These are phyloP conservation scores for Acanthochlamys bracteata DNA, from an alignment of 106 monocot species.

Conservation along the genomic window DNA sequence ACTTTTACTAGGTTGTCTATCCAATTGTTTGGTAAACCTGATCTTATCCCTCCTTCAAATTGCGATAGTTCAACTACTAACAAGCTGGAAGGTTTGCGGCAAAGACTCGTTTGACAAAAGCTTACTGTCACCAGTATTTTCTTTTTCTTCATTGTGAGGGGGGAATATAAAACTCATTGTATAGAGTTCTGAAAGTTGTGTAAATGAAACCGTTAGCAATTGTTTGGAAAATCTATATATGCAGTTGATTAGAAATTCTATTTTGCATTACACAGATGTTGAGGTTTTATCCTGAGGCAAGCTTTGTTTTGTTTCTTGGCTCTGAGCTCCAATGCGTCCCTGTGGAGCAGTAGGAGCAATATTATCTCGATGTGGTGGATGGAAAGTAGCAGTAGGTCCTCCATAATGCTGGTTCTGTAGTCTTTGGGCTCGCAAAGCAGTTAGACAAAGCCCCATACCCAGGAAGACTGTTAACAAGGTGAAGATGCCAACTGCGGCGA, in stretches of 20 bases:
- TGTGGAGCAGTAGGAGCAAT: conserved; percentile 3
- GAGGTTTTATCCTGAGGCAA: not conserved
- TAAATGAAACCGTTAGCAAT: not conserved
- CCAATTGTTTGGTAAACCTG: conserved; percentile 26
- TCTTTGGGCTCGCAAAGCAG: conserved; percentile 45
- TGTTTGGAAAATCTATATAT: not conserved
- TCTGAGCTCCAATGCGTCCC: not conserved
- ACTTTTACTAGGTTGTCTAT: conserved; percentile 8
- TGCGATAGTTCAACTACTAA: conserved; percentile 36
- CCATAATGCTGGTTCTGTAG: conserved; percentile 14
- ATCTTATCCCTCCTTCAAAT: conserved; percentile 14
- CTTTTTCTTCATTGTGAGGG: not conserved
- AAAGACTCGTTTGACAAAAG: conserved; percentile 12
- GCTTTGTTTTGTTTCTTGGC: conserved; percentile 3
- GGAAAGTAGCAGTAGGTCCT: not conserved
- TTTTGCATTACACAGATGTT: conserved; percentile 1
- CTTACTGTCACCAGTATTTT: conserved; percentile 5
- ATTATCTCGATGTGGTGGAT: not conserved
- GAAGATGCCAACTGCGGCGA: conserved; percentile 68
- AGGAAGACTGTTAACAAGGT: conserved; percentile 69
- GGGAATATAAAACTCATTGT: not conserved
- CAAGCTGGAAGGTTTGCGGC: conserved; percentile 31
- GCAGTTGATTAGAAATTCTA: not conserved
- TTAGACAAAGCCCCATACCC: conserved; percentile 59
- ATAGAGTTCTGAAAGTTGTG: not conserved